Conservation (phyloP, 106 monocot species). For the Iris macrosiphon region DNA sequence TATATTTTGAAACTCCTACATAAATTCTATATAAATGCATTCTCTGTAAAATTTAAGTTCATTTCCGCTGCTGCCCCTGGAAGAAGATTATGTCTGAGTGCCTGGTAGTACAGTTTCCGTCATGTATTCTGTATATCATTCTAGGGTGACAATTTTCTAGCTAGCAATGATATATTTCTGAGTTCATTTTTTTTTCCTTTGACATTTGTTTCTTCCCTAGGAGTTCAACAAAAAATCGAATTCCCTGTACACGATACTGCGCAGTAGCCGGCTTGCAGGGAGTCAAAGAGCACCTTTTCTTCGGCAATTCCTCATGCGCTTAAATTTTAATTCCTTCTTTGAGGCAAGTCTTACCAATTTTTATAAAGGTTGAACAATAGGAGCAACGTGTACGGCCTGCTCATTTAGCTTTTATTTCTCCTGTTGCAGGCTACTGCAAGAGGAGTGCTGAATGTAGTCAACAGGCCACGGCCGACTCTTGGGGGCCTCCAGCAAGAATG, state of each 20-base stretch:
- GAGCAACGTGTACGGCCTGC: not conserved
- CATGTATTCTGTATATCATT: too few relatives aligned
- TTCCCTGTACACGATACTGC: constrained; percentile 87
- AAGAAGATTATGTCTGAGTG: too few relatives aligned
- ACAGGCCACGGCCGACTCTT: constrained; percentile 25
- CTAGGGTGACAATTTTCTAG: too few relatives aligned
- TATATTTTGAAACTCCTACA: too few relatives aligned
- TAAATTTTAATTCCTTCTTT: constrained; percentile 91
- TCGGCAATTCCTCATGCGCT: constrained; percentile 84
- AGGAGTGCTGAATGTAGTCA: constrained; percentile 57
- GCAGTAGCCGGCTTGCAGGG: constrained; percentile 84
- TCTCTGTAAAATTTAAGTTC: too few relatives aligned
- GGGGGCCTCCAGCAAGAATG: constrained; percentile 24
- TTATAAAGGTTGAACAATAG: not conserved
- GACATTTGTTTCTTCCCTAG: constrained; percentile 20
- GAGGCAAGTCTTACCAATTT: constrained; percentile 44
- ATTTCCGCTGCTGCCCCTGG: too few relatives aligned
- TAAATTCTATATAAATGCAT: too few relatives aligned
- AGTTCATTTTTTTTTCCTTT: too few relatives aligned
- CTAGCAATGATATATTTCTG: too few relatives aligned
- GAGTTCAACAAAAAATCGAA: constrained; percentile 98
- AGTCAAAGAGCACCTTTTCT: constrained; percentile 90
- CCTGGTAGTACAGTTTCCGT: too few relatives aligned
- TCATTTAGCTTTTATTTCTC: not conserved
- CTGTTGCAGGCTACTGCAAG: constrained; percentile 40